Conservation (phyloP, 2,329 filamentous ascomycete species). For the Calonectria multiphialidica region DNA sequence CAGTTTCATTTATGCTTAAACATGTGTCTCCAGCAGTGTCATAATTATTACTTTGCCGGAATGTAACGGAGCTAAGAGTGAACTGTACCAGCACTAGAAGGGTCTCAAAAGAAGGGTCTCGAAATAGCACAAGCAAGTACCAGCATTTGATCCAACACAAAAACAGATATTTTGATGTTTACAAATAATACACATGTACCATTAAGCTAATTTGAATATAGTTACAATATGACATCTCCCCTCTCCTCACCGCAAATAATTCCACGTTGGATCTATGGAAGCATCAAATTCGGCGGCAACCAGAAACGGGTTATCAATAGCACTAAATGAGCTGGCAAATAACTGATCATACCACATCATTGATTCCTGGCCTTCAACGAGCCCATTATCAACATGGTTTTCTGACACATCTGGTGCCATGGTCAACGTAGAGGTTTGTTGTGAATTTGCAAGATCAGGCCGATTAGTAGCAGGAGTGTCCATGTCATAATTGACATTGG, state of each 20-base stretch:
- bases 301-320: constrained; percentile 49
- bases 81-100: background rate
- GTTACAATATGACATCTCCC: background rate
- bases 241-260: constrained; percentile 38
- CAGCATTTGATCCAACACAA: background rate
- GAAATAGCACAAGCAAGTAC: background rate
- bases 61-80: no score
- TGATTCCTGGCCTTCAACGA: constrained; percentile 47
- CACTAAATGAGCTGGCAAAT: constrained; percentile 49
- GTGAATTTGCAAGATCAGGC: background rate
- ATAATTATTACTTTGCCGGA: no score
- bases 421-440: background rate
- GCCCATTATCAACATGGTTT: constrained; percentile 22
- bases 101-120: background rate
- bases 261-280: constrained; percentile 48
- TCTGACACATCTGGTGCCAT: background rate
- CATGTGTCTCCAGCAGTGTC: no score
- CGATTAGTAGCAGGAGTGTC: background rate
- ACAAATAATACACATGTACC: background rate
- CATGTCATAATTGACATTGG: background rate
- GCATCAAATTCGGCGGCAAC: constrained; percentile 48
- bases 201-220: background rate
- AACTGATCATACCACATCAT: constrained; percentile 51
- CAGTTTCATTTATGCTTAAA: background rate
- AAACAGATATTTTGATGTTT: background rate